phyloP scores from a whole-genome alignment of 441 rosid genomes.

The Erodium texanum region DNA sequence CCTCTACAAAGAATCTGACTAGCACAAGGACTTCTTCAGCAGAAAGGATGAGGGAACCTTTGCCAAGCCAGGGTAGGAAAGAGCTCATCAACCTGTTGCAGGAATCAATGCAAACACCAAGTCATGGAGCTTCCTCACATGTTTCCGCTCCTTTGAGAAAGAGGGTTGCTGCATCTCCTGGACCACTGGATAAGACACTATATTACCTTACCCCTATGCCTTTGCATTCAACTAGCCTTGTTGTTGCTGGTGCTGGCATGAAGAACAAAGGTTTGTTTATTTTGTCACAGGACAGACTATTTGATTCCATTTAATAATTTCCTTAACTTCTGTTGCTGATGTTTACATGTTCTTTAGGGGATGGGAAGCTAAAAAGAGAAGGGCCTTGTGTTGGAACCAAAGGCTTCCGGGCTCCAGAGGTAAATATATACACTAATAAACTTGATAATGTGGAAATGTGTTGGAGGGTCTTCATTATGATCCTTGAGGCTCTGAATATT shows the following conservation, averaged over 20 bases:
- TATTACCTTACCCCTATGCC: conserved; percentile 77
- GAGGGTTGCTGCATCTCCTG: conserved; percentile 73
- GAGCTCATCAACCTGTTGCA: conserved; percentile 71
- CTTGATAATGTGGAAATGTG: background rate
- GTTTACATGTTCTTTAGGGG: conserved; percentile 24
- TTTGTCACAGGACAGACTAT: conserved; percentile 6
- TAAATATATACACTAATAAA: conserved; percentile 17
- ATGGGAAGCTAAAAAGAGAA: conserved; percentile 56
- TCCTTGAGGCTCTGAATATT: too few species aligned
- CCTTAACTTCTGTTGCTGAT: background rate
- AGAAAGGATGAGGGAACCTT: conserved; percentile 78
- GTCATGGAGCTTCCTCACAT: conserved; percentile 52
- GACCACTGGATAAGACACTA: conserved; percentile 39
- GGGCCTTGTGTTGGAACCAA: conserved; percentile 98
- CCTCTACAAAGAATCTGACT: conserved; percentile 66
- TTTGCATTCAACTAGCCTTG: conserved; percentile 30
- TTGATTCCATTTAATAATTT: conserved; percentile 12
- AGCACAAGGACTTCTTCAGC: conserved; percentile 65
- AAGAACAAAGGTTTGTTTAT: conserved; percentile 32
- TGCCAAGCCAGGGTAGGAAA: conserved; percentile 89
- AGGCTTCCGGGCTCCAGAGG: conserved; percentile 99
- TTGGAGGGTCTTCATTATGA: background rate
- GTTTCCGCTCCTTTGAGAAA: conserved; percentile 71
- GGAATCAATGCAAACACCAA: conserved; percentile 46
- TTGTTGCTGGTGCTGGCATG: conserved; percentile 36